Conservation (phyloP, 2,329 filamentous ascomycete species). For the Penicillium sp. region DNA sequence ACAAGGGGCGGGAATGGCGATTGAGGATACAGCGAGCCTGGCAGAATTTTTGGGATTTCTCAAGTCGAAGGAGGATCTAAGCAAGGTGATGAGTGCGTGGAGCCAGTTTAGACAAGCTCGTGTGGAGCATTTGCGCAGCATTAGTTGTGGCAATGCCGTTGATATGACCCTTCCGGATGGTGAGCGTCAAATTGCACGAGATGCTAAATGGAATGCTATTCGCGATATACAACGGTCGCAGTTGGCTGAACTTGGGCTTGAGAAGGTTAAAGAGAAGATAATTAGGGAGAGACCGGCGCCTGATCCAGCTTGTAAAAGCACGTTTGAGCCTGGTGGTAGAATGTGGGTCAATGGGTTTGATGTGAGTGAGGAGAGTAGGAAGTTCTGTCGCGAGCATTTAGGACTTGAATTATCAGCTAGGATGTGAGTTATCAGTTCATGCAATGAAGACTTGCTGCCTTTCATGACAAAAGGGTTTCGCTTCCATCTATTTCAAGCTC, state of each 20-base stretch:
- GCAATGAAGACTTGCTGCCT: no score
- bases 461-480: no score
- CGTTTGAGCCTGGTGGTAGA: slow-evolving; percentile 6
- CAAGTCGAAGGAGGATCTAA: not conserved
- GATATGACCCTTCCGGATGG: slow-evolving; percentile 7
- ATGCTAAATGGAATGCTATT: slow-evolving; percentile 5
- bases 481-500: no score
- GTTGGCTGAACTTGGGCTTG: slow-evolving; percentile 3
- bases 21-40: slow-evolving; percentile 58
- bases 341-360: slow-evolving; percentile 7
- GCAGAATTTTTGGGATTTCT: slow-evolving; percentile 2
- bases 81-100: slow-evolving; percentile 2
- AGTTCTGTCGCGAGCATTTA: slow-evolving; percentile 3
- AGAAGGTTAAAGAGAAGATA: slow-evolving; percentile 3
- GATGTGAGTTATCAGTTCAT: no score
- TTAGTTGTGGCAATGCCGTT: slow-evolving; percentile 5
- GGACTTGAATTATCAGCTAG: not conserved
- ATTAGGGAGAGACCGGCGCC: not conserved
- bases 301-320: slow-evolving; percentile 6
- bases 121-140: slow-evolving; percentile 4
- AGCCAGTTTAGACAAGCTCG: slow-evolving; percentile 5
- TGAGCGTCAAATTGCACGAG: slow-evolving; percentile 1
- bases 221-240: slow-evolving; percentile 5
- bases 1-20: slow-evolving; percentile 61
- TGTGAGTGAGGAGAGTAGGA: slow-evolving; percentile 4